Percentiles rank a stretch among this genome's conserved stretches.
Evolutionary conservation across 2,329 filamentous ascomycete genomes (phyloP).

Genomic region (Microdochium bolleyi): DNA sequence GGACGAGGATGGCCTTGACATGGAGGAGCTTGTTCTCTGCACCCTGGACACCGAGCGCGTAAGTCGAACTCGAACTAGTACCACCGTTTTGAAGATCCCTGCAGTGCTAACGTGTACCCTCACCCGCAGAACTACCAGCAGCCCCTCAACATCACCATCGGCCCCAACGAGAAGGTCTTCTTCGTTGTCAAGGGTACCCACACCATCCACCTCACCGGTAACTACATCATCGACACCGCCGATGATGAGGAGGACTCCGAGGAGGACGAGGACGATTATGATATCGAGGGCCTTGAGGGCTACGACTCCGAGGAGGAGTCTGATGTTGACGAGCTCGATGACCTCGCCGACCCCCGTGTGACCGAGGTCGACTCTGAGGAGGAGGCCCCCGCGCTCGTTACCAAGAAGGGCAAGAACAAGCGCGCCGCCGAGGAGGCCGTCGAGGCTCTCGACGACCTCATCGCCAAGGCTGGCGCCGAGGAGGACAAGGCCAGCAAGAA

Average conservation of each 20-base stretch:
- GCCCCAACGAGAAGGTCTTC: conserved; percentile 82
- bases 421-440: conserved; percentile 67
- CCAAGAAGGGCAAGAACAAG: conserved; percentile 84
- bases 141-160: conserved; percentile 84
- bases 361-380: conserved; percentile 77
- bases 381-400: conserved; percentile 54
- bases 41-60: conserved; percentile 91
- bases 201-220: conserved; percentile 86
- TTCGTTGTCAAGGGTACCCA: conserved; percentile 89
- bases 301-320: conserved; percentile 61
- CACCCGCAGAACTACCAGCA: conserved; percentile 78
- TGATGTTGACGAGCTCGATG: conserved; percentile 71
- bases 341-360: conserved; percentile 70
- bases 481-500: conserved; percentile 86
- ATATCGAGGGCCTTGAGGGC: conserved; percentile 65
- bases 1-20: conserved; percentile 53
- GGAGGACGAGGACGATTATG: conserved; percentile 58
- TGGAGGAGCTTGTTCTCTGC: conserved; percentile 91
- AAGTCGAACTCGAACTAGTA: conserved; percentile 25
- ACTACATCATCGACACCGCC: conserved; percentile 74
- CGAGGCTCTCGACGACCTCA: conserved; percentile 73
- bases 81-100: background rate
- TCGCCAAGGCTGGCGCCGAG: conserved; percentile 62
- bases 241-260: conserved; percentile 56
- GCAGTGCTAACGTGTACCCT: background rate